A percentile compares a stretch with the other conserved stretches of the same genome.
These are phyloP conservation scores for Raphanus hybrid DNA, from an alignment of 441 rosid genomes.

Conservation along the genomic window DNA sequence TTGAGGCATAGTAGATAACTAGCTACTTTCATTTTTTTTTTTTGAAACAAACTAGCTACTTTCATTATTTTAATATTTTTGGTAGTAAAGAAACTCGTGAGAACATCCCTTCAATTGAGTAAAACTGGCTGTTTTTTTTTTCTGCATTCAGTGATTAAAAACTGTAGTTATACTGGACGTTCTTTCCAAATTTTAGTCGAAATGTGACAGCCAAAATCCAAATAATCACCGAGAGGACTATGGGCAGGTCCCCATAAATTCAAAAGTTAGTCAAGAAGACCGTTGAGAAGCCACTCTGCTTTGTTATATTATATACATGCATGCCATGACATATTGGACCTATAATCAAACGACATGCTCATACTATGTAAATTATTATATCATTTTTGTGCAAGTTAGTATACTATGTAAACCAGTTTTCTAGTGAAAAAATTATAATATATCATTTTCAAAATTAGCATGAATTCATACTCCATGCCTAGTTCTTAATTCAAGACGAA, in stretches of 20 bases:
- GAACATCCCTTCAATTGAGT: constrained; percentile 18
- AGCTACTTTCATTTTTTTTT: constrained; percentile 1
- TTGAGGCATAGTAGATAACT: not conserved
- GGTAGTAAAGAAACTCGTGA: constrained; percentile 10
- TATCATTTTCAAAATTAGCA: not conserved
- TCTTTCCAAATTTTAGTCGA: constrained; percentile 2
- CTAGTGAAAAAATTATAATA: not conserved
- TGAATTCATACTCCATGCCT: not conserved
- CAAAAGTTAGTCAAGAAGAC: constrained; percentile 14
- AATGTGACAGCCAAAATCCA: constrained; percentile 24
- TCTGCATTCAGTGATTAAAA: constrained; percentile 8
- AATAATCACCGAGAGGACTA: constrained; percentile 27
- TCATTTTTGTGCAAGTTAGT: not conserved
- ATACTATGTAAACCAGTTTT: not conserved
- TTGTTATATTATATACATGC: constrained; percentile 4
- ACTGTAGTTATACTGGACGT: constrained; percentile 23
- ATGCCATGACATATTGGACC: not conserved
- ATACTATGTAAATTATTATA: not conserved
- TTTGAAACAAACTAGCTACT: not conserved
- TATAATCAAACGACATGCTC: constrained; percentile 17
- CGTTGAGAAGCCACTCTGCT: constrained; percentile 5
- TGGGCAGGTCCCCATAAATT: constrained; percentile 26
- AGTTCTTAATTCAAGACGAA: not conserved
- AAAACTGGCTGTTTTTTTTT: not conserved
- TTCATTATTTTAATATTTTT: not conserved